Base-by-base conservation (phyloP, 495 filamentous ascomycete genomes). In the Penicillium angulare region DNA sequence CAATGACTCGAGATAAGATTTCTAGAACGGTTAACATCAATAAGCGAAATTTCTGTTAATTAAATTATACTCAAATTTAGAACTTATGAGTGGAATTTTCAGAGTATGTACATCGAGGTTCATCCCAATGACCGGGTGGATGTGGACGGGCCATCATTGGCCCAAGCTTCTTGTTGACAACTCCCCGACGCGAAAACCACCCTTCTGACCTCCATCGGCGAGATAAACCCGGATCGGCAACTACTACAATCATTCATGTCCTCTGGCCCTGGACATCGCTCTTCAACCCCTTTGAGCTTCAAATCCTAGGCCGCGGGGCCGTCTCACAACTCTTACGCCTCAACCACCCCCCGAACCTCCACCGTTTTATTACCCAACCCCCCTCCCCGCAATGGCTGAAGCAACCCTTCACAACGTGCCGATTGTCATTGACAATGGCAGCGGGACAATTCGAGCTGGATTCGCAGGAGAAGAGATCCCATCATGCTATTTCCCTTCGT, bases 381-480 rank as follows among this genome's bases (percentile, higher is more conserved):
- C 66, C 66, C 52, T 57, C 57, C 66, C 66, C 80, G 66, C 62
- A 68, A 90, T 92, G 87, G 78, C 84, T 42, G 90, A 95, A 69
- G 71, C 73, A 43, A 87, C 85, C 53, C 85, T 96, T 45, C 92
- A 92, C 76, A 97, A 97, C 74, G 92, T 90, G 55, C 91, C 93
- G 43, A 95, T 99, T 61, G 95, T 99, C 59, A 87, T 99, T 58
- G 95, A 97, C 83, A 99, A 97, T 77, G 95, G 93, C 68, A 96
- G 89, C 51, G 93, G 95, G 34, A 99, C 93, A 2, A 97, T 99
- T 60, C 83, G 95, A 64, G 93, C 93, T 41, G 93, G 93, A 10
- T 99, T 97, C 60, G 93, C 95, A 16, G 93, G 95, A 44, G 90
- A 96, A 58, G 95, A 97, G 57, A 76, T 91, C 27, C 93, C 93